Conservation (phyloP, 2,329 filamentous ascomycete species). For the Diaporthe eres region DNA sequence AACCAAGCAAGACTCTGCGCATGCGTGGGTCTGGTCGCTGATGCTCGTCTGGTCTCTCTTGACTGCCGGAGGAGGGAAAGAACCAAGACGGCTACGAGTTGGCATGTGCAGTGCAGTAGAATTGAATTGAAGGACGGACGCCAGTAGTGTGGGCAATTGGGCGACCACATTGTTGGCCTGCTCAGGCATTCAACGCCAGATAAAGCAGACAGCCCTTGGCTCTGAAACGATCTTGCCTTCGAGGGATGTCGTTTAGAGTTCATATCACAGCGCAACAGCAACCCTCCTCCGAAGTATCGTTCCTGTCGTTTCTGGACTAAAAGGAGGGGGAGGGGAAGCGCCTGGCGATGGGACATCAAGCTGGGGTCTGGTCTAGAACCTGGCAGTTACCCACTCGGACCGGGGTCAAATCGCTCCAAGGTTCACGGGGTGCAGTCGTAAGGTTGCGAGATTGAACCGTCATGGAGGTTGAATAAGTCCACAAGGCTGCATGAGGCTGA, state of each 20-base stretch:
- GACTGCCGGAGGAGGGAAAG: not conserved
- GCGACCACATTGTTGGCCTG: not conserved
- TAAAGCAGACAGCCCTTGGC: not conserved
- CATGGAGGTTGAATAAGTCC: not conserved
- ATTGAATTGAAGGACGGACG: not conserved
- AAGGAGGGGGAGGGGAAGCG: not conserved
- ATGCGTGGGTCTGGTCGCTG: too few relatives aligned
- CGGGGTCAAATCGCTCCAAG: not conserved
- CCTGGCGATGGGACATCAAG: not conserved
- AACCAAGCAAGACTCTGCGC: not conserved
- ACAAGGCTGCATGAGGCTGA: slow-evolving; percentile 3
- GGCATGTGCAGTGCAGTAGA: too few relatives aligned
- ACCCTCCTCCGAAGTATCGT: not conserved
- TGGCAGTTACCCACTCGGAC: not conserved
- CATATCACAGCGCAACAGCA: not conserved
- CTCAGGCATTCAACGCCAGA: not conserved
- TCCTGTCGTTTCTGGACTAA: not conserved
- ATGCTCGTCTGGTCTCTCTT: too few relatives aligned
- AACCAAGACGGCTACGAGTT: not conserved
- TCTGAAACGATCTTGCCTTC: not conserved
- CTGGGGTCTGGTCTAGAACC: not conserved
- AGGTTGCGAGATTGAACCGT: not conserved
- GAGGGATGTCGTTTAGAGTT: not conserved
- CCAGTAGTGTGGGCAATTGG: not conserved
- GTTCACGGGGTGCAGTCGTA: not conserved